A percentile compares a stretch with the other conserved stretches of the same genome.
Conservation (phyloP, 2,329 filamentous ascomycete species). For the Microdochium trichocladiopsis region DNA sequence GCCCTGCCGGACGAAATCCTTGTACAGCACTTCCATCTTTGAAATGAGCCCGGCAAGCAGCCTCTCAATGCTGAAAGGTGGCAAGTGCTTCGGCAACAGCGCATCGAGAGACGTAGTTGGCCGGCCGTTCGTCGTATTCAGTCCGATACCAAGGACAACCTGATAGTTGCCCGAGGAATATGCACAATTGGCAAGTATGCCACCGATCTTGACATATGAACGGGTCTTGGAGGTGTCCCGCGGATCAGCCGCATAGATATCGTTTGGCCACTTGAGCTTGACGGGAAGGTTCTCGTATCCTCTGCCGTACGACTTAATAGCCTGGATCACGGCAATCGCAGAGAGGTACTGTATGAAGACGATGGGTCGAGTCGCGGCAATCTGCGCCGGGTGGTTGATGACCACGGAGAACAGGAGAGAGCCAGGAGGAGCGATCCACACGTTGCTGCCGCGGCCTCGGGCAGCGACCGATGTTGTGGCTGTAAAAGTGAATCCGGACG, state of each 20-base stretch:
- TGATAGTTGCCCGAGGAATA: conserved; percentile 75
- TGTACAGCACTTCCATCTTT: conserved; percentile 71
- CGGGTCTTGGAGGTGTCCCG: conserved; percentile 23
- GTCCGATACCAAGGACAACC: conserved; percentile 75
- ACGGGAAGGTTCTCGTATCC: conserved; percentile 73
- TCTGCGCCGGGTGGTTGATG: conserved; percentile 71
- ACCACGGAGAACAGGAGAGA: conserved; percentile 83
- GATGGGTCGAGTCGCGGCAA: conserved; percentile 68
- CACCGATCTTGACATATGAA: conserved; percentile 80
- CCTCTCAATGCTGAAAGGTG: conserved; percentile 65
- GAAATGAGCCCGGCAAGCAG: conserved; percentile 77
- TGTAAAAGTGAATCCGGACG: conserved; percentile 78
- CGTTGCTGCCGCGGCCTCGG: conserved; percentile 82
- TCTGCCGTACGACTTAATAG: conserved; percentile 70
- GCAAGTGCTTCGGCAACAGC: conserved; percentile 46
- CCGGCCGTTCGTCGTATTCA: conserved; percentile 77
- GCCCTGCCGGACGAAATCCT: conserved; percentile 64
- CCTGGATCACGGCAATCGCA: conserved; percentile 79
- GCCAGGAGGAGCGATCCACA: conserved; percentile 89
- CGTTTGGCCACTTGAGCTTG: conserved; percentile 96
- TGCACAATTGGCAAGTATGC: conserved; percentile 83
- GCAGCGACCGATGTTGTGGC: conserved; percentile 85
- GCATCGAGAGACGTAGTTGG: conserved; percentile 84
- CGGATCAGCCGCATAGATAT: conserved; percentile 73
- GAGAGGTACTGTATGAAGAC: conserved; percentile 93